Evolutionary conservation across 2,329 filamentous ascomycete genomes (phyloP).

Genomic region (Trichoderma arundinaceum): DNA sequence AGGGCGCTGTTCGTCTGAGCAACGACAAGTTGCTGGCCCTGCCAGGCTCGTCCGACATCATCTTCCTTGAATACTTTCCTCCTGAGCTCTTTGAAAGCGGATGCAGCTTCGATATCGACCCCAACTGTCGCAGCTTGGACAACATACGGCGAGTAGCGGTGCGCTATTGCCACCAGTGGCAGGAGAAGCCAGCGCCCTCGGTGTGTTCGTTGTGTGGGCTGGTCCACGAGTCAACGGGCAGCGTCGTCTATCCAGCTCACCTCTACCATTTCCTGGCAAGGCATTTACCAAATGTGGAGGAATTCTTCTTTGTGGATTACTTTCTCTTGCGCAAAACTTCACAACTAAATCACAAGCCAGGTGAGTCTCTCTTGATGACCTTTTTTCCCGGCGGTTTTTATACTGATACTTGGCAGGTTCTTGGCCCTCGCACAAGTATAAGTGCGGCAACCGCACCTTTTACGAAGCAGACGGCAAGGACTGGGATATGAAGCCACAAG

Average conservation of each 20-base stretch:
- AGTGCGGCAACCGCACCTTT: slow-evolving; percentile 38
- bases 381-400: background rate
- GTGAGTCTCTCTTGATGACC: background rate
- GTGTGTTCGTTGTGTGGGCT: slow-evolving; percentile 46
- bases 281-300: slow-evolving; percentile 49
- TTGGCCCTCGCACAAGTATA: slow-evolving; percentile 5
- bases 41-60: slow-evolving; percentile 40
- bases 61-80: slow-evolving; percentile 47
- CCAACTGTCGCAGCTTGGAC: slow-evolving; percentile 41
- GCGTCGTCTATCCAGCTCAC: slow-evolving; percentile 46
- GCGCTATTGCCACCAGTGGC: slow-evolving; percentile 52
- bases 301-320: slow-evolving; percentile 54
- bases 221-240: slow-evolving; percentile 39
- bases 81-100: slow-evolving; percentile 39
- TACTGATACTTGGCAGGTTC: slow-evolving; percentile 13
- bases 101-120: slow-evolving; percentile 38
- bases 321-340: slow-evolving; percentile 44
- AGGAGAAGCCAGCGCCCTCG: slow-evolving; percentile 37
- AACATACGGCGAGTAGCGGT: slow-evolving; percentile 50
- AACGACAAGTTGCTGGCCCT: slow-evolving; percentile 42
- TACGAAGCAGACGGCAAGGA: slow-evolving; percentile 44
- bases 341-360: background rate
- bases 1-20: slow-evolving; percentile 38
- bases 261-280: slow-evolving; percentile 52
- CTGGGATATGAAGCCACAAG: slow-evolving; percentile 47